Percentiles rank a stretch among this genome's conserved stretches.
phyloP scores from a whole-genome alignment of 257 asterid genomes.

The Lycium ferocissimum region DNA sequence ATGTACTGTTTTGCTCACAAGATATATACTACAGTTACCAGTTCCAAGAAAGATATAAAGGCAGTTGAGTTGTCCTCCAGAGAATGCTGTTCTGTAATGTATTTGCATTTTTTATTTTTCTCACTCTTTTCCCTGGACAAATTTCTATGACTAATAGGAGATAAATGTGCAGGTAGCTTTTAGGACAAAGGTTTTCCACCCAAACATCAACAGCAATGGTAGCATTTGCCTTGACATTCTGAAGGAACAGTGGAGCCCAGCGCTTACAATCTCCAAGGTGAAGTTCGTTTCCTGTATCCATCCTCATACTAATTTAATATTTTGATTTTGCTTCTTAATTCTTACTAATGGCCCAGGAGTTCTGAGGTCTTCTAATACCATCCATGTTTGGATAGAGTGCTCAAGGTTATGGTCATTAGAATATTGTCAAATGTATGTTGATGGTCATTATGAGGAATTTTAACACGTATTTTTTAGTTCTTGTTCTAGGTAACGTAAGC shows the following conservation, averaged over 20 bases:
- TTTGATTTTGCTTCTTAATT: not conserved
- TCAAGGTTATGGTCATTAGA: not conserved
- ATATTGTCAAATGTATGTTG: not conserved
- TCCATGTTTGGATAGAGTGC: slow-evolving; percentile 19
- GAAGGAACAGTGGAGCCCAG: slow-evolving; percentile 62
- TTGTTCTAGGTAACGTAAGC: not conserved
- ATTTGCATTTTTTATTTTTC: not conserved
- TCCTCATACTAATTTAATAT: not conserved
- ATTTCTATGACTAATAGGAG: not conserved
- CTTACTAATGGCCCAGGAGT: not conserved
- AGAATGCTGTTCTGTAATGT: not conserved
- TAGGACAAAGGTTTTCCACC: slow-evolving; percentile 55
- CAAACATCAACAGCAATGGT: slow-evolving; percentile 53
- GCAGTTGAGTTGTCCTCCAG: not conserved
- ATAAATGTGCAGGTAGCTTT: slow-evolving; percentile 47
- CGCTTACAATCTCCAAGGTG: slow-evolving; percentile 55
- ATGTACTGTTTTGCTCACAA: too few relatives aligned
- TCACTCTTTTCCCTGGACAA: not conserved
- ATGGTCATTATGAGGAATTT: not conserved
- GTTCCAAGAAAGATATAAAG: not conserved
- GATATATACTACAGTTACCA: too few relatives aligned
- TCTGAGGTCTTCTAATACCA: not conserved
- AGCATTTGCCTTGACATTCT: slow-evolving; percentile 54
- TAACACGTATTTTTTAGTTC: not conserved
- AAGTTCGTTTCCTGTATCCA: not conserved